A percentile compares a stretch with the other conserved stretches of the same genome.
phyloP scores from a whole-genome alignment of 139 green algal species.

The Tetraselmis striata region DNA sequence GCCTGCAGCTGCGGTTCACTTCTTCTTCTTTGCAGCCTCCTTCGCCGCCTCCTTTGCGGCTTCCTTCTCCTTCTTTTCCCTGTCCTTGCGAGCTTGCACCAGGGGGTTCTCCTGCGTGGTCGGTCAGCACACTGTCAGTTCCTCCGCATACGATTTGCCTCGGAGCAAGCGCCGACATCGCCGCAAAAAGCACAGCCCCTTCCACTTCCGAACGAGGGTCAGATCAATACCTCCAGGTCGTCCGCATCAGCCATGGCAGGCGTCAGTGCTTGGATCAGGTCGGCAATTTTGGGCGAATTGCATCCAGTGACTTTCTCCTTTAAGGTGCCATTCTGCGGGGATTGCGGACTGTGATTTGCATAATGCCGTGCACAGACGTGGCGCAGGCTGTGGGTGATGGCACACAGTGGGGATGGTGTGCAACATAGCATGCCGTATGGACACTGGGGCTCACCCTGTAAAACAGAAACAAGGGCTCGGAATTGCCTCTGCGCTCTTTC shows the following conservation, averaged over 20 bases:
- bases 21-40: slow-evolving; percentile 16
- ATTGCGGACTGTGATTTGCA: background rate
- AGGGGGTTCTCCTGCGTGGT: slow-evolving; percentile 43
- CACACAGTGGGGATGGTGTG: no score
- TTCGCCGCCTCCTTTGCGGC: slow-evolving; percentile 25
- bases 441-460: slow-evolving; percentile 36
- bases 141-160: no score
- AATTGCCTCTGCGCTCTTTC: slow-evolving; percentile 39
- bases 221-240: slow-evolving; percentile 57
- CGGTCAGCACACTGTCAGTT: no score
- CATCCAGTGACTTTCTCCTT: slow-evolving; percentile 47
- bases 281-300: slow-evolving; percentile 39
- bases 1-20: background rate
- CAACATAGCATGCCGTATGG: background rate
- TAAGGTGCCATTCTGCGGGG: slow-evolving; percentile 45
- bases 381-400: no score
- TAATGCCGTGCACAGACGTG: background rate
- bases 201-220: no score
- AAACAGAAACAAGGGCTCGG: slow-evolving; percentile 55
- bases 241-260: slow-evolving; percentile 50
- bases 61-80: slow-evolving; percentile 25
- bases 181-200: no score
- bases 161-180: no score
- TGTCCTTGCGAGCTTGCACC: slow-evolving; percentile 19
- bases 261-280: slow-evolving; percentile 35